Conservation (phyloP, 202 grass and related monocot genomes). For the Eragrostis tef region DNA sequence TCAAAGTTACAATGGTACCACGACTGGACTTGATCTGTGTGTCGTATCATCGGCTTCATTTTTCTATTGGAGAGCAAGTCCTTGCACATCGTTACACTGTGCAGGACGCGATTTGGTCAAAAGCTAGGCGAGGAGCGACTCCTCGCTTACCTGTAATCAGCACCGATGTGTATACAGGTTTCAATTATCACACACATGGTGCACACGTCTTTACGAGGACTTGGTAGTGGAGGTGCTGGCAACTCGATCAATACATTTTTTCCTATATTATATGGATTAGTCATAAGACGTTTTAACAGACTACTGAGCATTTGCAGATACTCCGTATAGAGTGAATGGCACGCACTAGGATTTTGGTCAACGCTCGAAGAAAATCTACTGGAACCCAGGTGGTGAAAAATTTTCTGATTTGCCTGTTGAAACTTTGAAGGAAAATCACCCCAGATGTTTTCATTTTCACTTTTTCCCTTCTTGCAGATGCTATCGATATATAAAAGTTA, state of each 20-base stretch:
- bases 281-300: background rate
- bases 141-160: background rate
- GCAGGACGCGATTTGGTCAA: background rate
- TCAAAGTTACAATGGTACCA: background rate
- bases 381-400: background rate
- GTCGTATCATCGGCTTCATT: background rate
- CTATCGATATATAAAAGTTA: too few species aligned
- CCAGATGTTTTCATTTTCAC: too few species aligned
- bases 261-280: background rate
- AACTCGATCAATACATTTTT: too few species aligned
- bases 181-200: background rate
- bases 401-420: too few species aligned
- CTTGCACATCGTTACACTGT: background rate
- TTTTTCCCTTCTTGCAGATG: too few species aligned
- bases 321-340: background rate
- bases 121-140: background rate
- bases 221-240: background rate
- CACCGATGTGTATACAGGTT: background rate
- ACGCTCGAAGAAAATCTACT: too few species aligned
- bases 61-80: background rate
- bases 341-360: background rate
- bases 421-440: too few species aligned
- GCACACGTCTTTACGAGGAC: background rate
- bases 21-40: background rate
- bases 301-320: background rate